Evolutionary conservation across 768 basidiomycete genomes (phyloP).

Genomic region (Paxillus rubicundulus): DNA sequence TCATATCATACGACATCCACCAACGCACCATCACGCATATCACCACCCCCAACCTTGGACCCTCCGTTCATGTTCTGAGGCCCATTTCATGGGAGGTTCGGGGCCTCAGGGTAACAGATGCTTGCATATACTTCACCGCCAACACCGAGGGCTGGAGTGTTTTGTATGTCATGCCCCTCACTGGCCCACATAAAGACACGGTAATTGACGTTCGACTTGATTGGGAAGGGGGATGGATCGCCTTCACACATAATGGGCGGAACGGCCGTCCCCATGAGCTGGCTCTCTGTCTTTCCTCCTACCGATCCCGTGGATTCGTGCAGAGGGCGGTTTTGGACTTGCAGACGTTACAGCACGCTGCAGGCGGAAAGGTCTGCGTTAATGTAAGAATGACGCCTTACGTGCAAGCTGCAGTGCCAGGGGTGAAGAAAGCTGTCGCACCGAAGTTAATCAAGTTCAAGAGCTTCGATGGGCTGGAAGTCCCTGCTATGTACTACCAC

Average conservation of each 20-base stretch:
- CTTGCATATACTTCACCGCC: constrained; percentile 33
- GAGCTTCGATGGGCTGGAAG: constrained; percentile 41
- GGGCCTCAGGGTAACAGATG: constrained; percentile 23
- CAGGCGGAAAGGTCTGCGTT: constrained; percentile 26
- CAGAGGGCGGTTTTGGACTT: constrained; percentile 31
- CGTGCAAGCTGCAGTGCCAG: constrained; percentile 33
- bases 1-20: constrained; percentile 35
- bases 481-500: constrained; percentile 44
- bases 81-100: constrained; percentile 37
- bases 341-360: constrained; percentile 14
- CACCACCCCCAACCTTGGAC: constrained; percentile 33
- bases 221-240: constrained; percentile 33
- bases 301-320: constrained; percentile 30
- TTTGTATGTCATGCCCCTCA: constrained; percentile 31
- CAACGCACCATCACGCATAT: constrained; percentile 33
- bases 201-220: constrained; percentile 33
- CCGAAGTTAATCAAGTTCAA: constrained; percentile 37
- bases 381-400: constrained; percentile 29
- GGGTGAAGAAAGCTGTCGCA: constrained; percentile 24
- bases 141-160: constrained; percentile 40
- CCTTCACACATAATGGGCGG: constrained; percentile 28
- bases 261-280: constrained; percentile 37
- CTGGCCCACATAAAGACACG: constrained; percentile 24
- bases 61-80: constrained; percentile 29
- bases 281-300: constrained; percentile 30